Base-by-base conservation (phyloP, 352 stramenopile species). In the Thraustochytrium sp. region DNA sequence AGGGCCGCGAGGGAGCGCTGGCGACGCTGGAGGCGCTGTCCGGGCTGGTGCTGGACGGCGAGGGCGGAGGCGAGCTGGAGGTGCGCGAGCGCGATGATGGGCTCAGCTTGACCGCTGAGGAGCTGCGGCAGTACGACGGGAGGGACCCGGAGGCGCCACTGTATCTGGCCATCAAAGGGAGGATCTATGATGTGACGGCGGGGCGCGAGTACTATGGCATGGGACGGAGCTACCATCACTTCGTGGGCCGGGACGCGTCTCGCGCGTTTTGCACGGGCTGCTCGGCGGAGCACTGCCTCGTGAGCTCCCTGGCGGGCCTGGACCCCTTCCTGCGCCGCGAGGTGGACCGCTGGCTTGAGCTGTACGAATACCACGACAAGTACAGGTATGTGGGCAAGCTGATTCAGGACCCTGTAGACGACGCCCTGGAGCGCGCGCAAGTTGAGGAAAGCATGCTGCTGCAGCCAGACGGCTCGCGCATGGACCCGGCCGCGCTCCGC, bases 341-440 rank as follows among this genome's bases (percentile, higher is more conserved):
- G 48, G 46, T 65, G 13, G 48, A 77, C 31, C 64, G 80, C 9
- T 85, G 80, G 80, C 29, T 82, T 23, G 80, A 85, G 40, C 29
- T 85, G 34, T 85, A 85, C 68, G 68, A 82, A 38, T 74, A 42
- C 11, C 80, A 85, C 51, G 80, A 85, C 38, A 62, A 82, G 46
- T 85, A 85, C 68, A 82, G 3, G 16, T 85, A 63, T 37, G 53
- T 85, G 3, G 80, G 64, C 3, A 82, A 8, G 49, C 80, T 85
- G 5, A 49, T 82, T 21, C 51, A 36, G 4, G 80, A 85, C 36
- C 64, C 68, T 29, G 65, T 85, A 21, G 80, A 85, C 23, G 51
- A 4, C 49, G 37, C 61, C 51, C 11, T 85, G 3, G 44, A 73
- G 23, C 36, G 29, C 31, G 76, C 38, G 26, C 38, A 76, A 38